Evolutionary conservation across 306 rosid species (phyloP), one percentile per base, ranked within the genome.

Genomic region (Malus orientalis): DNA sequence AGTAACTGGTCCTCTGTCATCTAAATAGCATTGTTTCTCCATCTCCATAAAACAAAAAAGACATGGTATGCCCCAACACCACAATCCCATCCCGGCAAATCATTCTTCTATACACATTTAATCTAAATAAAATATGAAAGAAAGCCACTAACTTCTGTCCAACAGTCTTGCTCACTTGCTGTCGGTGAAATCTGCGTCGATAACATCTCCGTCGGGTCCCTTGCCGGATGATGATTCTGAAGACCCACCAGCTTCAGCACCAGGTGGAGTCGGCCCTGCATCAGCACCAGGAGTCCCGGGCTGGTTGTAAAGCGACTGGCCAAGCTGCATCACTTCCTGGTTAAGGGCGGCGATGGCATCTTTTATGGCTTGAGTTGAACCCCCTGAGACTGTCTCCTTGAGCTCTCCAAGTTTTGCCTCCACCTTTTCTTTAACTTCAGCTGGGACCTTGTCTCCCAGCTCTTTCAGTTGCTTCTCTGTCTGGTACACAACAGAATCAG

Each of bases 271-370:
- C 30, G 67, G 67, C 40, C 67, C 67, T 25, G 67, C 67, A 29
- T 40, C 67, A 6, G 67, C 38, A 6, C 67, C 40, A 0, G 67
- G n/a, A 27, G 67, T 1, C 4, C 67, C 67, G 1, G 67, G 40
- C 40, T 90, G 92, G 84, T 87, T 90, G 84, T 90, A 90, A 9
- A 90, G 85, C 44, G 90, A 87, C 80, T 87, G 90, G 22, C 97
- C 90, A 78, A 89, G 79, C 78, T 87, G 91, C 96, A 89, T 89
- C 7, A 91, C 93, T 81, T 94, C 98, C 85, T 94, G 98, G 54
- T 94, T 94, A 20, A 94, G 96, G 96, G 79, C 90, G 66, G 96
- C 89, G 86, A 94, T 91, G 73, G 97, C 89, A 66, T 94, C 98
- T 77, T 94, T 94, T 5, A 94, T 88, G 53, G 72, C 78, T 67